These are phyloP conservation scores for Pythium guiyangense DNA, from an alignment of 352 stramenopile species.

Conservation along the genomic window DNA sequence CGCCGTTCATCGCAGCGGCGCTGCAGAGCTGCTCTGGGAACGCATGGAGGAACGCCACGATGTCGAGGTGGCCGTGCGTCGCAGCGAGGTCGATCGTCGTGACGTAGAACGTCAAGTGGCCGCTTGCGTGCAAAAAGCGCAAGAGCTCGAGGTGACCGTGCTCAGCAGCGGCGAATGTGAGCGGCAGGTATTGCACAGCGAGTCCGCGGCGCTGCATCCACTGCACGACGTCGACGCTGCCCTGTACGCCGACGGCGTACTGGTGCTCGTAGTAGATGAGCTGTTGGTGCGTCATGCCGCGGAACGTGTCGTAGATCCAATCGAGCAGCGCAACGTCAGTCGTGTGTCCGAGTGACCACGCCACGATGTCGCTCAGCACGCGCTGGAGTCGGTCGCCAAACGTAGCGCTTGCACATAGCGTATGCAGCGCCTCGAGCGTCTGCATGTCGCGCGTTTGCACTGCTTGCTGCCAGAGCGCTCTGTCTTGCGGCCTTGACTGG, in stretches of 20 bases:
- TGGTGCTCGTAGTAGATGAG: not conserved
- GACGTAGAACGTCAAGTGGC: not conserved
- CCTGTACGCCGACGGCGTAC: not conserved
- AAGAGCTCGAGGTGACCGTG: conserved; percentile 14
- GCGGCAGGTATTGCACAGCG: not conserved
- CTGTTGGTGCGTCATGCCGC: too few relatives aligned
- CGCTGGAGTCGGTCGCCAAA: not conserved
- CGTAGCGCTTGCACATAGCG: not conserved
- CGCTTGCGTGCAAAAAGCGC: not conserved
- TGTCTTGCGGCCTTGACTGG: not conserved
- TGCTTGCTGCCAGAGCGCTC: not conserved
- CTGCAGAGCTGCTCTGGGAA: not conserved
- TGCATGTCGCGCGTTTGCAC: not conserved
- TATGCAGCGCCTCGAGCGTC: not conserved
- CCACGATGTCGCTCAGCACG: not conserved
- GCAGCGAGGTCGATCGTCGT: too few relatives aligned
- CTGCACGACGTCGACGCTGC: not conserved
- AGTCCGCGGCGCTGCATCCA: not conserved
- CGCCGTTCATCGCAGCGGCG: not conserved
- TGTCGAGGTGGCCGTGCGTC: not conserved
- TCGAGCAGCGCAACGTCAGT: not conserved
- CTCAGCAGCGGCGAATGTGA: not conserved
- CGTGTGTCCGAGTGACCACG: not conserved
- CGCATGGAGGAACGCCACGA: conserved; percentile 13
- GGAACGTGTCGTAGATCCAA: not conserved